A percentile compares a stretch with the other conserved stretches of the same genome.
phyloP scores from a whole-genome alignment of 2,329 filamentous ascomycete species.

The Penicillium occitanis region DNA sequence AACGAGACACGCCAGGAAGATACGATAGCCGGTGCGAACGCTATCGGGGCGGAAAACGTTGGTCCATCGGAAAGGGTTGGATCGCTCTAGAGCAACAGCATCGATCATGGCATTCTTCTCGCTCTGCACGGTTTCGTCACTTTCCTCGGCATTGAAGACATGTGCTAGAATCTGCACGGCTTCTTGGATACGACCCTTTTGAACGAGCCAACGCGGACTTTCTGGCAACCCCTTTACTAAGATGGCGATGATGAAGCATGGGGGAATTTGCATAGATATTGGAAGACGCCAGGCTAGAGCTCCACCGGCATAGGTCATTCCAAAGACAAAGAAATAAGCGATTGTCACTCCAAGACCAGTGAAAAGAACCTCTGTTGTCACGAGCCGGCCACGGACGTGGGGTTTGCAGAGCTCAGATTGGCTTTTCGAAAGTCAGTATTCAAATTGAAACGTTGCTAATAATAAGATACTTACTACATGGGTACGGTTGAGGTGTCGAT shows the following conservation, averaged over 20 bases:
- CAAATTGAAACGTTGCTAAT: too few species aligned
- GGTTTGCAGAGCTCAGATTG: neutral
- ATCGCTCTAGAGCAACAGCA: conserved; percentile 47
- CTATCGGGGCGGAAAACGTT: conserved; percentile 47
- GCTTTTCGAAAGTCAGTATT: too few species aligned
- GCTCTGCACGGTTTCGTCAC: conserved; percentile 26
- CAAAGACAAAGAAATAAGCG: conserved; percentile 30
- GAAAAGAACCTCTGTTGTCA: neutral
- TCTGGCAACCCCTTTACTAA: conserved; percentile 32
- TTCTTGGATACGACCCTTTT: conserved; percentile 34
- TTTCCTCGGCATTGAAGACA: neutral
- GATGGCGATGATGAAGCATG: conserved; percentile 23
- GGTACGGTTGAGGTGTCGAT: too few species aligned
- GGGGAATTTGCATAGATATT: conserved; percentile 45
- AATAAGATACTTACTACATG: too few species aligned
- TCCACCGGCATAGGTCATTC: conserved; percentile 41
- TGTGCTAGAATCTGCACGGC: neutral
- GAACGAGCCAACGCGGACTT: conserved; percentile 49
- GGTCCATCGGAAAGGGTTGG: conserved; percentile 33
- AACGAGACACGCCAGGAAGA: conserved; percentile 51
- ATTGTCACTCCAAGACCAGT: conserved; percentile 7
- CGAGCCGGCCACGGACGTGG: neutral
- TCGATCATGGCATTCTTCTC: conserved; percentile 44
- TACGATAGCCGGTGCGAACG: conserved; percentile 45
- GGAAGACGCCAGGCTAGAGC: conserved; percentile 48